Evolutionary conservation across 164 flowering plant genomes (phyloP).

Genomic region (Annona cherimola): DNA sequence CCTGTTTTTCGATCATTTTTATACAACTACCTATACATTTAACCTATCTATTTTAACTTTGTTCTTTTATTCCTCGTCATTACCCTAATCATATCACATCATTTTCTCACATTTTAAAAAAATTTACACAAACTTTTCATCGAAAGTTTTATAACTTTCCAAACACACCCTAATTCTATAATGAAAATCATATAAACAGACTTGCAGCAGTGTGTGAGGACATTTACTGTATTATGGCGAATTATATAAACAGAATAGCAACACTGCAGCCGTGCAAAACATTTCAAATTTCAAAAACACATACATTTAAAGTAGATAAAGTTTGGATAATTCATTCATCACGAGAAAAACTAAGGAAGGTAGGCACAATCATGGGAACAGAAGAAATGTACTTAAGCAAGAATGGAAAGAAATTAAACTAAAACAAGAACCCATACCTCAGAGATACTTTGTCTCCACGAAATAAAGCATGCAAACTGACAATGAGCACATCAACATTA

Average conservation of each 20-base stretch:
- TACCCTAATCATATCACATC: no score
- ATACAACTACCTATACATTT: no score
- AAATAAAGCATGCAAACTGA: conserved; percentile 55
- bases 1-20: no score
- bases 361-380: not conserved
- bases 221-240: not conserved
- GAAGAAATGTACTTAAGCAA: not conserved
- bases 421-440: conserved; percentile 41
- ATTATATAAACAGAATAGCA: not conserved
- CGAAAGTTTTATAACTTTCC: no score
- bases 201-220: no score
- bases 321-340: not conserved
- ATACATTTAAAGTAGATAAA: not conserved
- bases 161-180: no score
- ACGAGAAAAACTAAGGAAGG: not conserved
- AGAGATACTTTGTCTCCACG: conserved; percentile 28
- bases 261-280: not conserved
- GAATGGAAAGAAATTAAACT: not conserved
- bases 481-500: conserved; percentile 51
- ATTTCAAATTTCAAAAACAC: no score
- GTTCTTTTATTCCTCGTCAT: no score
- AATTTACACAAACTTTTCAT: no score
- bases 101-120: no score
- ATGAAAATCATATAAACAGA: no score
- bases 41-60: no score